Evolutionary conservation across 2,329 filamentous ascomycete genomes (phyloP).

Genomic region (Neonectria punicea): DNA sequence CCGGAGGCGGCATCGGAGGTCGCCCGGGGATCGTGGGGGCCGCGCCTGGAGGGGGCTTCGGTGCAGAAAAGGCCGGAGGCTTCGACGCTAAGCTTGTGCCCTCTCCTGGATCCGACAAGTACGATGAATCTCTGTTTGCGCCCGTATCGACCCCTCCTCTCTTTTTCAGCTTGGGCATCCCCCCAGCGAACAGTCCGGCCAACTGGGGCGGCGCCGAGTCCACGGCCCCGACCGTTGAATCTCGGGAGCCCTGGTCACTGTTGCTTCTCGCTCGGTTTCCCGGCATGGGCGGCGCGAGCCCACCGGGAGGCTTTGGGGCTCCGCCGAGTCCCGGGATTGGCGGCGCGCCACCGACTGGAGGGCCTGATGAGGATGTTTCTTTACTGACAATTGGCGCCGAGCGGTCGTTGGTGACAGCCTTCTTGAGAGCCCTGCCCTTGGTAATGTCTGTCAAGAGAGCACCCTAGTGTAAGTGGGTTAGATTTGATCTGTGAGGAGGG

Average conservation of each 20-base stretch:
- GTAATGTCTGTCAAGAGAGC: constrained; percentile 88
- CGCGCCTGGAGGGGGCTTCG: constrained; percentile 58
- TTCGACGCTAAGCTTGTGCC: constrained; percentile 54
- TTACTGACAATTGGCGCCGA: constrained; percentile 76
- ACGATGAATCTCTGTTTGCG: constrained; percentile 69
- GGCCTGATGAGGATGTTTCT: constrained; percentile 56
- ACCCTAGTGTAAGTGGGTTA: constrained; percentile 64
- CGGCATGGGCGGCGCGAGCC: constrained; percentile 77
- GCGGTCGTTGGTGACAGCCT: constrained; percentile 90
- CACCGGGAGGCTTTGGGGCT: constrained; percentile 63
- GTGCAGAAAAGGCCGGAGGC: constrained; percentile 68
- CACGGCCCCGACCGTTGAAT: constrained; percentile 53
- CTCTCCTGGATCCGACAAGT: constrained; percentile 79
- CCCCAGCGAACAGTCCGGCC: constrained; percentile 88
- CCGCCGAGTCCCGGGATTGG: constrained; percentile 74
- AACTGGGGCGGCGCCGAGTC: constrained; percentile 83
- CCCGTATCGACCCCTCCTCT: constrained; percentile 82
- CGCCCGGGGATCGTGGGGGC: constrained; percentile 37
- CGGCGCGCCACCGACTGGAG: constrained; percentile 78
- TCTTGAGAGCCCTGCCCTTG: constrained; percentile 84
- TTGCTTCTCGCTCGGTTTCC: constrained; percentile 82
- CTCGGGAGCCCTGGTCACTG: constrained; percentile 74
- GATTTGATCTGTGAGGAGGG: neutral
- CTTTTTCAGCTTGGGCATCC: constrained; percentile 95
- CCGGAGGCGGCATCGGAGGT: constrained; percentile 54